Evolutionary conservation across 805 yeast species (phyloP), one percentile per base, ranked within the genome.

Genomic region (Metschnikowia rubicola): DNA sequence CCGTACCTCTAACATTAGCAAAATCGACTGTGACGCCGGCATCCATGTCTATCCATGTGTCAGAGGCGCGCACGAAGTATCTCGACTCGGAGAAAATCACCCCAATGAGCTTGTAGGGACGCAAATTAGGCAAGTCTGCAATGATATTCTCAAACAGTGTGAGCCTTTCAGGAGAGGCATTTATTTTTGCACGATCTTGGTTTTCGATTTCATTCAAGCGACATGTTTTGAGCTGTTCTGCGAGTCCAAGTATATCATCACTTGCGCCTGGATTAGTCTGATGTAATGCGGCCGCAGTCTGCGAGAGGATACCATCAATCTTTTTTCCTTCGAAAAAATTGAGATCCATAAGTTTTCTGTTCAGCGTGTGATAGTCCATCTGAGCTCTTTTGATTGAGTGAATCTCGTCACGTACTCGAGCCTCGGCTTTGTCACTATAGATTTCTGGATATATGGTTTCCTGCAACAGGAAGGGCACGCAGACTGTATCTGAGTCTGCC

Each of bases 291-390:
- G 51, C 45, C 5, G 59, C 53, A 1, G 68, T 46, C 10, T 58
- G 59, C 28, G 50, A 50, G 28, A 72, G 50, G 26, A 71, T 54
- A 1, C 54, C 50, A 34, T 57, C 62, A 21, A 71, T 60, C 17
- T 60, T 58, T 52, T 70, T 71, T 1, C 77, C 77, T 52, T 69
- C 73, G 48, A 71, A 71, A 29, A 71, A 63, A 51, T 59, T 70
- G 37, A 62, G 49, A 7, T 55, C 53, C 68, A 71, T 63, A 26
- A 70, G 57, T 32, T 61, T 55, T 26, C 59, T 57, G 31, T 63
- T 58, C 10, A 61, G 44, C 28, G 48, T 50, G 8, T 50, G 52
- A 36, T 67, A 59, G 7, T 54, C 54, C 30, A 49, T 35, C 13
- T 55, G 54, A 8, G 54, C 52, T 17, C 56, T 48, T 37, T 48